These are phyloP conservation scores for Micractinium conductrix DNA, from an alignment of 139 green algal species.

Conservation along the genomic window DNA sequence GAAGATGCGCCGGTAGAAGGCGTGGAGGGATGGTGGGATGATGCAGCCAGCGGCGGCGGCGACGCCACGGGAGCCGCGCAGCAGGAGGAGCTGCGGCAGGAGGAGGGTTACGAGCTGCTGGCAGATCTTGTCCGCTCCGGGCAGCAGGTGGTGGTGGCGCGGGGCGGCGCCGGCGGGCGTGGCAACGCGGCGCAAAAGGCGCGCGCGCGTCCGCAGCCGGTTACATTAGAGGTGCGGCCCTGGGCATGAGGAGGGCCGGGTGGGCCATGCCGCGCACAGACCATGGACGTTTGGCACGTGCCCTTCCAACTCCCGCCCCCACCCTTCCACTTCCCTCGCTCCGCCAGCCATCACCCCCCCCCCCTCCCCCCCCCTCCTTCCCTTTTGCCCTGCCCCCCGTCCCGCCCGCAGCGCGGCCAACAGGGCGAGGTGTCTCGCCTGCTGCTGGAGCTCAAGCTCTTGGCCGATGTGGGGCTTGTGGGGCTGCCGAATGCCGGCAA, in stretches of 20 bases:
- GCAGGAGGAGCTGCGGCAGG: background rate
- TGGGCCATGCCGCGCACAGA: no score
- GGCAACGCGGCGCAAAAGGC: conserved; percentile 91
- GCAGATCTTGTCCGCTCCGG: conserved; percentile 36
- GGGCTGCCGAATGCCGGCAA: conserved; percentile 94
- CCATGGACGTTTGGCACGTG: no score
- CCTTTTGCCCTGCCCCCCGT: no score
- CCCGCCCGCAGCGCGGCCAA: background rate
- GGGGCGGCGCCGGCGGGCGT: conserved; percentile 86
- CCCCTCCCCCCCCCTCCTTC: no score
- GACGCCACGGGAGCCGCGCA: no score
- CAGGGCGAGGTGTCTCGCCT: conserved; percentile 65
- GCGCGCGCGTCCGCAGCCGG: background rate
- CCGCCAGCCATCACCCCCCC: no score
- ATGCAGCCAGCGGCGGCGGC: background rate
- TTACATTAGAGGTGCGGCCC: no score
- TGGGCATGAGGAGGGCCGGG: no score
- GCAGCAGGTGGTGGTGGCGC: conserved; percentile 69
- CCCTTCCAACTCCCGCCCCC: no score
- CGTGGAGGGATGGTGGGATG: no score
- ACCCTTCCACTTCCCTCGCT: no score
- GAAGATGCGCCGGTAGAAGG: background rate
- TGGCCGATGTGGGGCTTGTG: conserved; percentile 96
- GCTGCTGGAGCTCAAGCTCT: conserved; percentile 86
- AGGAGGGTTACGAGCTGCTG: conserved; percentile 20